These are phyloP conservation scores for Diaporthe longicolla DNA, from an alignment of 2,329 filamentous ascomycete genomes.

Conservation along the genomic window DNA sequence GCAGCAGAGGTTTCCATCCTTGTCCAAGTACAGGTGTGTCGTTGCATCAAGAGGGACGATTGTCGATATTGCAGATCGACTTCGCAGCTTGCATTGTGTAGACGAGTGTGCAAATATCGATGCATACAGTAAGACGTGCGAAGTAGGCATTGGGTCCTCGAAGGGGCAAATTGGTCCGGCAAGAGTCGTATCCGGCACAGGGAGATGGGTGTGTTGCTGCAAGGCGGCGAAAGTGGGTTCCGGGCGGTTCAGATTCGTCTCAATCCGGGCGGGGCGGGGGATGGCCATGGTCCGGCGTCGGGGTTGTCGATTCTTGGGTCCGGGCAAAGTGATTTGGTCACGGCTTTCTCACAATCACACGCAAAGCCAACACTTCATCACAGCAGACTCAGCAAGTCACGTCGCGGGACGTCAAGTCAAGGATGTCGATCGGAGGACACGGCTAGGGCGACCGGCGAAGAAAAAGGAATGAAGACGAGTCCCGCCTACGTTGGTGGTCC, in stretches of 20 bases:
- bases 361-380: slow-evolving; percentile 37
- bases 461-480: slow-evolving; percentile 21
- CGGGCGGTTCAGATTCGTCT: slow-evolving; percentile 13
- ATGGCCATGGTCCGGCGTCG: neutral
- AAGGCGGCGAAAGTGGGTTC: neutral
- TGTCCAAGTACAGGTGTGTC: neutral
- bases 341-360: slow-evolving; percentile 37
- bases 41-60: neutral
- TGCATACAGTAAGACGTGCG: slow-evolving; percentile 4
- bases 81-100: slow-evolving; percentile 14
- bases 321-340: slow-evolving; percentile 37
- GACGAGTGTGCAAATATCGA: slow-evolving; percentile 25
- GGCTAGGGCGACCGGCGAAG: slow-evolving; percentile 10
- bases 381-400: slow-evolving; percentile 38
- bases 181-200: slow-evolving; percentile 25
- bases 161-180: slow-evolving; percentile 30
- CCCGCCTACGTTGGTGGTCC: slow-evolving; percentile 64
- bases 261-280: slow-evolving; percentile 25
- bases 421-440: slow-evolving; percentile 14
- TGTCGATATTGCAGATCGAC: slow-evolving; percentile 1
- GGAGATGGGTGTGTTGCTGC: neutral
- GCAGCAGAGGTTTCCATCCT: neutral
- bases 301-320: slow-evolving; percentile 17
- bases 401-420: slow-evolving; percentile 30
- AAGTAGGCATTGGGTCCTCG: slow-evolving; percentile 4